A percentile compares a stretch with the other conserved stretches of the same genome.
These are phyloP conservation scores for Corymbia maculata DNA, from an alignment of 345 rosid genomes.

Conservation along the genomic window DNA sequence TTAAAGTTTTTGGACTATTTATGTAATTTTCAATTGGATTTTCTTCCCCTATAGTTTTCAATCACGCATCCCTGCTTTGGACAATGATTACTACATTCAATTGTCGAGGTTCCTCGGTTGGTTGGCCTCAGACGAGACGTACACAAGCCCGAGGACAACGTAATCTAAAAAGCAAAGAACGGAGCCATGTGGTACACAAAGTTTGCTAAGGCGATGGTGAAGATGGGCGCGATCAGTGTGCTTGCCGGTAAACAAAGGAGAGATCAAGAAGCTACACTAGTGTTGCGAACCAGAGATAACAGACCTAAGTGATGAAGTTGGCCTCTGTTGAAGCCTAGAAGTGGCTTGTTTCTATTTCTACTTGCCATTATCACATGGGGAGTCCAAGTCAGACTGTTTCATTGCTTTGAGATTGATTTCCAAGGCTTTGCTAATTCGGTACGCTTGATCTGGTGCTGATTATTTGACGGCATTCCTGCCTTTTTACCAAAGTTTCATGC, in stretches of 20 bases:
- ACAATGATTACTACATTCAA: no score
- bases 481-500: not conserved
- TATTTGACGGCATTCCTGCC: not conserved
- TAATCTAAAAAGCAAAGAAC: no score
- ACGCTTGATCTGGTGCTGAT: not conserved
- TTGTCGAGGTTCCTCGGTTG: no score
- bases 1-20: rapidly evolving
- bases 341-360: not conserved
- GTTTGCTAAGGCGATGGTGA: constrained; percentile 21
- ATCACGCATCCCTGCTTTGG: no score
- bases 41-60: rapidly evolving
- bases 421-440: not conserved
- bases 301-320: not conserved
- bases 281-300: not conserved
- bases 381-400: not conserved
- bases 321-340: not conserved
- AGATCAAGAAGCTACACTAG: constrained; percentile 24
- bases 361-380: not conserved
- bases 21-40: no score
- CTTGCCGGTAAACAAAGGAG: constrained; percentile 14
- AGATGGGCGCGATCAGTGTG: constrained; percentile 22
- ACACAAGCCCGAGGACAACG: constrained; percentile 12
- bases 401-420: not conserved
- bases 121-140: constrained; percentile 25
- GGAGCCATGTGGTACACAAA: constrained; percentile 9